Conservation (phyloP, 805 yeast species). For the Saccharomycodes ludwigii region DNA sequence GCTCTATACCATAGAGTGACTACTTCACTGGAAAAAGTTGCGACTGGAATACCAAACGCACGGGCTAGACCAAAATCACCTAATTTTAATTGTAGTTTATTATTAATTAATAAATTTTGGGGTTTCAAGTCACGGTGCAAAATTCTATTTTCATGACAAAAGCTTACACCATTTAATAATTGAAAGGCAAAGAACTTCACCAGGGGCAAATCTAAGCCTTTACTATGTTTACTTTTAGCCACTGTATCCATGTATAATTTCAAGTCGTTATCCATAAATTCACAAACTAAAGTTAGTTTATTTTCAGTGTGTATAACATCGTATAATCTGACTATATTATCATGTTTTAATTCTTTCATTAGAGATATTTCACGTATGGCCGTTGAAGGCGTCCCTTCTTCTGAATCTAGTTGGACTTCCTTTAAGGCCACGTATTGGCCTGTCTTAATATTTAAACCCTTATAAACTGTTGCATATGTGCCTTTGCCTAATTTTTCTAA, state of each 20-base stretch:
- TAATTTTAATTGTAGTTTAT: constrained; percentile 84
- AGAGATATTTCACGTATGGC: constrained; percentile 94
- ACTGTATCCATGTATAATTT: constrained; percentile 95
- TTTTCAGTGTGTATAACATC: constrained; percentile 96
- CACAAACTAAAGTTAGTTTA: constrained; percentile 86
- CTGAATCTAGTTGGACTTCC: constrained; percentile 90
- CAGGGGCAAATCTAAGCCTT: constrained; percentile 34
- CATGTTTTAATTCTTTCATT: constrained; percentile 86
- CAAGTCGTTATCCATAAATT: constrained; percentile 85
- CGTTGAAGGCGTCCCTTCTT: constrained; percentile 97
- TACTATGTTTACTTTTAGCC: constrained; percentile 30
- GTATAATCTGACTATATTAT: constrained; percentile 79
- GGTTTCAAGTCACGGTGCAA: constrained; percentile 95
- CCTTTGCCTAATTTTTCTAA: constrained; percentile 35
- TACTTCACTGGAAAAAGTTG: constrained; percentile 96
- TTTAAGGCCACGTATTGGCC: constrained; percentile 93
- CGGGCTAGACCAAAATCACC: constrained; percentile 94
- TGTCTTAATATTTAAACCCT: constrained; percentile 83
- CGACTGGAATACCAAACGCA: constrained; percentile 93
- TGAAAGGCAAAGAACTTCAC: constrained; percentile 90
- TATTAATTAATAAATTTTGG: constrained; percentile 86
- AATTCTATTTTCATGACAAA: constrained; percentile 90
- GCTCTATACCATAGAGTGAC: constrained; percentile 97
- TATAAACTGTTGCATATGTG: constrained; percentile 95
- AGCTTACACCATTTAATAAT: constrained; percentile 77